Base-by-base conservation (phyloP, 768 basidiomycete genomes). In the Trametes maxima region DNA sequence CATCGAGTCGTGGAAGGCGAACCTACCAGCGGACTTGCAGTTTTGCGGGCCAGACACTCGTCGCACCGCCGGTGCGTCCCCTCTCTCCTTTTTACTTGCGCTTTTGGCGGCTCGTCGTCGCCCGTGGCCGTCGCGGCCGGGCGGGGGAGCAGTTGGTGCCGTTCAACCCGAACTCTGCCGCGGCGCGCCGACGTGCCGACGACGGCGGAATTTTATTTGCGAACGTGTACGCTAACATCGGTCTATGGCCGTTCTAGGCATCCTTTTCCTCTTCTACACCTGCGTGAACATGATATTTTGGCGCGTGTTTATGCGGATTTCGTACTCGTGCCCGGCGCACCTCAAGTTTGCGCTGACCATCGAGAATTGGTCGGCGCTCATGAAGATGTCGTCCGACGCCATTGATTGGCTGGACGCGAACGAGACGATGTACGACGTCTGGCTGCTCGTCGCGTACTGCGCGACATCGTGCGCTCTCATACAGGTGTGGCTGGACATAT, bases 221-320 rank as follows among this genome's bases (percentile, higher is more conserved):
- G 47, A 51, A 46, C 28, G 28, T 55, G 24, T 40, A 7, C 5
- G 43, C 36, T 47, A 36, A 37, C 39, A 37, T 47, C 33, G 43
- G 24, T 39, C 14, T 12, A 5, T 25, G 47, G 40, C 36, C 28
- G 44, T 21, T 54, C 21, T 67, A 92, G 95, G 96, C 43, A 78
- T 97, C 57, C 79, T 99, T 22, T 95, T 97, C 74, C 74, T 98
- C 54, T 80, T 94, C 42, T 95, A 92, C 72, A 85, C 90, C 33
- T 94, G 92, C 70, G 87, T 98, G 45, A 89, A 87, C 67, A 97
- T 98, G 87, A 91, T 98, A 74, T 95, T 97, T 76, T 97, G 94
- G 88, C 89, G 96, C 51, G 94, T 97, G 35, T 98, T 98, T 79
- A 95, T 98, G 93, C 86, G 96, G 53, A 94, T 98, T 75, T 94